A percentile compares a stretch with the other conserved stretches of the same genome.
phyloP scores from a whole-genome alignment of 176 grass and related monocot species.

The Puccinellia tenuiflora region DNA sequence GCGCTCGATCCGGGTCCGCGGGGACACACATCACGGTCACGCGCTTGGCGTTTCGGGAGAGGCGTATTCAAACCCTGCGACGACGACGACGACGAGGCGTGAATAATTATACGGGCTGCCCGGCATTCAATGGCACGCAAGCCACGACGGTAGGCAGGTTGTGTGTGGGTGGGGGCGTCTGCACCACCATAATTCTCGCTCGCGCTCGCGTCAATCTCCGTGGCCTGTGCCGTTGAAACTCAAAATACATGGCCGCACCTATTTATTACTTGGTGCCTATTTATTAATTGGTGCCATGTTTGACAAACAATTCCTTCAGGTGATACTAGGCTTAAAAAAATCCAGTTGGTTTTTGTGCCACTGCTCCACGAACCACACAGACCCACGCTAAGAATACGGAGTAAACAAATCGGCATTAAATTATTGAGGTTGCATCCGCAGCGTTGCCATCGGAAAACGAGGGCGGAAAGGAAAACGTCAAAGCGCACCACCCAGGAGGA shows the following conservation, averaged over 20 bases:
- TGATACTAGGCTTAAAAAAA: no score
- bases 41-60: conserved; percentile 29
- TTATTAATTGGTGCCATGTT: no score
- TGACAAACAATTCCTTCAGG: not conserved
- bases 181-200: conserved; percentile 4
- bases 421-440: no score
- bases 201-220: not conserved
- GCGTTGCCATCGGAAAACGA: not conserved
- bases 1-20: conserved; percentile 6
- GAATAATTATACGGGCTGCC: not conserved
- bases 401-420: no score
- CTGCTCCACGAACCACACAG: no score
- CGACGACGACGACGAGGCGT: not conserved
- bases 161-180: not conserved
- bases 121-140: conserved; percentile 18
- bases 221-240: not conserved
- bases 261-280: not conserved
- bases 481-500: not conserved
- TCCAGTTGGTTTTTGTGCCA: not conserved
- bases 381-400: no score
- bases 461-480: not conserved
- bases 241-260: no score
- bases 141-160: not conserved
- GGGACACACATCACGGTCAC: conserved; percentile 24
- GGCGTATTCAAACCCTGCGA: conserved; percentile 20